Base-by-base conservation (phyloP, 2,329 filamentous ascomycete species). In the Paecilomyces formosus region DNA sequence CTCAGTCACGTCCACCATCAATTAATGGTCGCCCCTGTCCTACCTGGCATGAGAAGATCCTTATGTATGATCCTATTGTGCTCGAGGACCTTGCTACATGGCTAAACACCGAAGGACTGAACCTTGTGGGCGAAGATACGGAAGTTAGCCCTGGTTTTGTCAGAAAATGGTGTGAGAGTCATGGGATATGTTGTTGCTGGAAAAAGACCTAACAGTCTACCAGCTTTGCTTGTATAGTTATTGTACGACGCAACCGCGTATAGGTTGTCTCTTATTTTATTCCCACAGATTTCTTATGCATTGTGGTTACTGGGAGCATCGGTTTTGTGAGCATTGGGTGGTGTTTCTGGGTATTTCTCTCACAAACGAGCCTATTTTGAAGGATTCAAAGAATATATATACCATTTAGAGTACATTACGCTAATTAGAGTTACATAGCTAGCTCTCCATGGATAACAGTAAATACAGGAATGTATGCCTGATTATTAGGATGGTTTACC, bases 21-120 rank as follows among this genome's bases (percentile, higher is more conserved):
- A 72, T 73, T 2, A 73, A 71, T 8, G 70, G 81, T 58, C 69
- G 71, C 6, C 70, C 66, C 5, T 68, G 70, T 2, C 81, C 79
- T 2, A 91, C 85, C 1, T 97, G 92, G 90, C 82, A 95, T 65
- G 91, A 97, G 74, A 95, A 92, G 75, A 97, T 99, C 53, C 79
- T 97, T 5, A 84, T 97, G 70, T 97, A 95, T 70, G 92, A 97
- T 66, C 91, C 93, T 0, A 88, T 99, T 51, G 81, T 94, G 1
- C 74, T 97, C 0, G 93, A 97, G 73, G 92, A 97, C 63, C 78
- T 99, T 13, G 83, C 92, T 0, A 75, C 78, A 0, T 97, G 92
- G 89, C 75, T 97, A 15, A 97, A 96, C 65, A 81, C 81, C 3
- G 88, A 88, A 12, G 84, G 85, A 24, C 74, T 92, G 52, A 81